Conservation (phyloP, 306 rosid species). For the Carpinus viminea region DNA sequence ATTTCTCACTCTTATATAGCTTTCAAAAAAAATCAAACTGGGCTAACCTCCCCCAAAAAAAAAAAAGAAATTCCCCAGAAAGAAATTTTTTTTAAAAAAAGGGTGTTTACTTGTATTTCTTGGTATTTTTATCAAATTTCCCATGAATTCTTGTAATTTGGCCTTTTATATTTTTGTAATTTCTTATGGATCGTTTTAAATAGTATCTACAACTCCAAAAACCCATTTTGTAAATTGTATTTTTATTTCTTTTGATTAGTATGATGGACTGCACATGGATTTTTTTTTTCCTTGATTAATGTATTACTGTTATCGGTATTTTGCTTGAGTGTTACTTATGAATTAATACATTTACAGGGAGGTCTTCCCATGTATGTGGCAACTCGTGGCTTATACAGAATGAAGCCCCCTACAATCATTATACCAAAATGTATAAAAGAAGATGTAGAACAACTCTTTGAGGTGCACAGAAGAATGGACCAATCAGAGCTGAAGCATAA, state of each 20-base stretch:
- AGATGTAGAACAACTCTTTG: conserved; percentile 77
- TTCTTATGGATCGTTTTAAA: background rate
- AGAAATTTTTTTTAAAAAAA: too few relatives aligned
- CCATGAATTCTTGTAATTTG: background rate
- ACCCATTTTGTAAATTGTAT: background rate
- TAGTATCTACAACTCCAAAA: too few relatives aligned
- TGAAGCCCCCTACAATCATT: conserved; percentile 86
- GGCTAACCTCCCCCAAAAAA: too few relatives aligned
- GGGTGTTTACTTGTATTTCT: background rate
- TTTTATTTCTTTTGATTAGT: conserved; percentile 6
- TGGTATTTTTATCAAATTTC: background rate
- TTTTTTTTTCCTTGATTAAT: background rate
- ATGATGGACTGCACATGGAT: background rate
- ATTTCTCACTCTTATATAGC: too few relatives aligned
- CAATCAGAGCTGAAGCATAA: conserved; percentile 80
- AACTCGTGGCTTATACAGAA: conserved; percentile 77
- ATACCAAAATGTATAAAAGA: conserved; percentile 73
- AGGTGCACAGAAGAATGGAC: conserved; percentile 82
- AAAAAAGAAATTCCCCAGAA: too few relatives aligned
- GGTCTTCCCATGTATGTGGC: conserved; percentile 95
- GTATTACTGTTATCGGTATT: background rate
- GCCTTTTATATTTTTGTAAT: background rate
- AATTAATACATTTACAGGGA: conserved; percentile 53
- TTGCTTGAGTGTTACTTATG: background rate
- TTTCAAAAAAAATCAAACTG: too few relatives aligned